Evolutionary conservation across 2,329 filamentous ascomycete genomes (phyloP), one percentile per base, ranked within the genome.

Genomic region (Karstenula rhodostoma): DNA sequence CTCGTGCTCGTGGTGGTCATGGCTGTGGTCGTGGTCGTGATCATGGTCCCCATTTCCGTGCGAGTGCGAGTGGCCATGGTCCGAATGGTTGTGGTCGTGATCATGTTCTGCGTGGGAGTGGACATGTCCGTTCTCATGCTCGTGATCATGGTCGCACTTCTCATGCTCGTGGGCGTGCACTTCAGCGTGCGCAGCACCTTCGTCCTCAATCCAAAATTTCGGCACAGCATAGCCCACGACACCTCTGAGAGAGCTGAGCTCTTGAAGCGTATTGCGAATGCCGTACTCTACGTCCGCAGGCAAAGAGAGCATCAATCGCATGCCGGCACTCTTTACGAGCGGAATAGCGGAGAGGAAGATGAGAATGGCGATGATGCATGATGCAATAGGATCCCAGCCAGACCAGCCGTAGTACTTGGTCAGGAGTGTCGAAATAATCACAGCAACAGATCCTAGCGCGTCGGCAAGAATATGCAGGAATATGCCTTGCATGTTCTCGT

Each of bases 401-500:
- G 92, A 87, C 93, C 94, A 98, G 17, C 91, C 91, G 73, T 92
- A 90, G 70, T 92, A 89, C 73, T 96, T 90, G 0, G 96, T 96
- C 23, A 98, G 83, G 0, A 92, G 82, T 0, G 95, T 99, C 8
- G 93, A 97, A 35, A 93, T 87, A 63, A 99, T 97, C 50, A 99
- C 95, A 0, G 95, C 95, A 1, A 94, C 91, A 57, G 94, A 97
- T 27, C 95, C 95, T 32, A 98, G 88, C 0, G 95, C 96, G 75
- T 99, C 95, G 6, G 95, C 95, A 29, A 98, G 84, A 53, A 99
- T 92, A 73, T 99, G 95, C 22, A 99, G 83, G 78, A 96, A 99
- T 67, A 99, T 98, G 13, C 95, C 95, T 69, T 95, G 87, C 94
- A 99, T 97, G 74, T 99, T 99, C 71, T 99, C 95, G 76, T 97